These are phyloP conservation scores for Trametes polyzona DNA, from an alignment of 1,284 basidiomycete genomes.

Conservation along the genomic window DNA sequence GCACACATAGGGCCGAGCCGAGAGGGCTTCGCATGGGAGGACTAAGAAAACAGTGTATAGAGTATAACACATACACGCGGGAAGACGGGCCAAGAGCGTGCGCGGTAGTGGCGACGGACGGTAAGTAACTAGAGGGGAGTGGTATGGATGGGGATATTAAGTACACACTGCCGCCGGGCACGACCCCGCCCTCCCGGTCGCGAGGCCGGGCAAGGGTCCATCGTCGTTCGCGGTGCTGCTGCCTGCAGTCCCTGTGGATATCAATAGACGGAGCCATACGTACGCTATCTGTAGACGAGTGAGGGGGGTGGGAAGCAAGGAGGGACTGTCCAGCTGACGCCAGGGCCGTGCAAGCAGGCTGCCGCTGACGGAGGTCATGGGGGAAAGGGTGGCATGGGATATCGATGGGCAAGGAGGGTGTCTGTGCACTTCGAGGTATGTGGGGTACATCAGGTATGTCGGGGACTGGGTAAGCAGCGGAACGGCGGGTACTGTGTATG, in stretches of 20 bases:
- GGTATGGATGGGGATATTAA: neutral
- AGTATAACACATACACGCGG: slow-evolving; percentile 24
- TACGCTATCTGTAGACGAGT: slow-evolving; percentile 1
- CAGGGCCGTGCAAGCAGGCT: slow-evolving; percentile 10
- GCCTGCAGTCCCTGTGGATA: slow-evolving; percentile 2
- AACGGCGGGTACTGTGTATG: neutral
- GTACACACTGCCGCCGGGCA: neutral
- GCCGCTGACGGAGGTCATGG: slow-evolving; percentile 3
- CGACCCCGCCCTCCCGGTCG: too few relatives aligned
- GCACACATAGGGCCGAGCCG: too few relatives aligned
- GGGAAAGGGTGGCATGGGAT: neutral
- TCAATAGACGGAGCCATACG: slow-evolving; percentile 1
- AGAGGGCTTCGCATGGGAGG: too few relatives aligned
- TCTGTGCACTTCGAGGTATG: neutral
- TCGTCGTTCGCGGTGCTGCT: neutral
- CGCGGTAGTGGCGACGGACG: too few relatives aligned
- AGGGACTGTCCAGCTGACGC: slow-evolving; percentile 7
- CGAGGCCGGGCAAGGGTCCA: slow-evolving; percentile 4
- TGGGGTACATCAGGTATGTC: neutral
- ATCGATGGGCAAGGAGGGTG: neutral
- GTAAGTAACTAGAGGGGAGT: neutral
- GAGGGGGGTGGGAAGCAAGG: neutral
- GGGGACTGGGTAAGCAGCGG: neutral
- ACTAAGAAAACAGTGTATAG: slow-evolving; percentile 23
- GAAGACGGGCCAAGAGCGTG: neutral